Conservation (phyloP, 495 filamentous ascomycete genomes). For the Hypoxylon fuscum region DNA sequence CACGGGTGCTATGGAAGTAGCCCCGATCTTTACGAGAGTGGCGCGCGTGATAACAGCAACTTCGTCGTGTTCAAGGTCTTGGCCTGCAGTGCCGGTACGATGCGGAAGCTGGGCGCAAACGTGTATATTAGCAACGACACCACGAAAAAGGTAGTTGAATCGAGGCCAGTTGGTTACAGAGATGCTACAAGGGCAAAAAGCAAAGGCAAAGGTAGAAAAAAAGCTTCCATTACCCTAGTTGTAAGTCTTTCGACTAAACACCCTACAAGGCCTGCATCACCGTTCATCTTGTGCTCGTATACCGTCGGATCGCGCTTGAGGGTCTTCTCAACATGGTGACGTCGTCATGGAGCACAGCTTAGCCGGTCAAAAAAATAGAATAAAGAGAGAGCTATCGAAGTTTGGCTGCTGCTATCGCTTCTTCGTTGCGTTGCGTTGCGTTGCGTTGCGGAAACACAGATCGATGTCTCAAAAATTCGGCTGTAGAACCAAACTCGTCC, state of each 20-base stretch:
- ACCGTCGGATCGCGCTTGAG: conserved; percentile 42
- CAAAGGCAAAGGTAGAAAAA: conserved; percentile 14
- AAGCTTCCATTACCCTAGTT: conserved; percentile 60
- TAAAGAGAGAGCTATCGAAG: too few relatives aligned
- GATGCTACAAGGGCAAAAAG: conserved; percentile 13
- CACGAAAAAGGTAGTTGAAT: not conserved
- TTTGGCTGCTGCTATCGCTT: too few relatives aligned
- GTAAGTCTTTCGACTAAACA: conserved; percentile 71
- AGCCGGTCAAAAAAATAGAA: conserved; percentile 19
- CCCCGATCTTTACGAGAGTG: conserved; percentile 68
- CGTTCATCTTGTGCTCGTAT: conserved; percentile 63
- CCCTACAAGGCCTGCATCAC: conserved; percentile 69
- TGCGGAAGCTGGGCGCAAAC: conserved; percentile 64
- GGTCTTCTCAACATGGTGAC: conserved; percentile 47
- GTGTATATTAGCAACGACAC: conserved; percentile 23
- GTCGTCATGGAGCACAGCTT: conserved; percentile 43
- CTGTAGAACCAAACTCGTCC: conserved; percentile 29
- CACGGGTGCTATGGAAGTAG: conserved; percentile 60
- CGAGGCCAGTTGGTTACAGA: too few relatives aligned
- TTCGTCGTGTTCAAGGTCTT: conserved; percentile 68
- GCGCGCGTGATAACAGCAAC: conserved; percentile 66
- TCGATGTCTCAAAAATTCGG: conserved; percentile 28
- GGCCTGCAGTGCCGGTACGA: conserved; percentile 66
- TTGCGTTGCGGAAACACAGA: conserved; percentile 27
- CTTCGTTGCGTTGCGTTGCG: too few relatives aligned